These are phyloP conservation scores for Mucor saturninus DNA, from an alignment of 371 early-diverging fungal genomes.

Conservation along the genomic window DNA sequence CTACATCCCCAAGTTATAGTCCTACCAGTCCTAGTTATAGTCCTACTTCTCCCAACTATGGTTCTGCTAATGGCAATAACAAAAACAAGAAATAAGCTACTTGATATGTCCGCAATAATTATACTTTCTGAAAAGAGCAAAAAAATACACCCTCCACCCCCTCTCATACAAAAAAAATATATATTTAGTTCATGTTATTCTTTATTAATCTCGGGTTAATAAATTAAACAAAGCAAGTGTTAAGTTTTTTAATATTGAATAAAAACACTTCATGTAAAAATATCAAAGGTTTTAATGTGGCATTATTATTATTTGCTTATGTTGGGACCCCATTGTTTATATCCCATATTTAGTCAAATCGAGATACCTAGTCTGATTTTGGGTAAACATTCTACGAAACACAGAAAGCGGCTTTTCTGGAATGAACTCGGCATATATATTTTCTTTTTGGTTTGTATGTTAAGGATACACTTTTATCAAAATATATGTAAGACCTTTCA, in stretches of 20 bases:
- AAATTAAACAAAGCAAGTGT: constrained; percentile 1
- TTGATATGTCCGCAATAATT: too few relatives aligned
- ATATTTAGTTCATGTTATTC: constrained; percentile 1
- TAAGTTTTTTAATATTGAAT: not conserved
- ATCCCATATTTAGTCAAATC: too few relatives aligned
- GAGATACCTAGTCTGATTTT: too few relatives aligned
- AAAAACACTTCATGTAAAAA: constrained; percentile 8
- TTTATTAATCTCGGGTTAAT: not conserved
- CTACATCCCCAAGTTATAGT: constrained; percentile 64
- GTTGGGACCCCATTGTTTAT: too few relatives aligned
- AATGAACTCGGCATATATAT: too few relatives aligned
- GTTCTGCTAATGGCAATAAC: constrained; percentile 55
- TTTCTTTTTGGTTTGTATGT: too few relatives aligned
- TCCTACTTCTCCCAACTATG: constrained; percentile 86
- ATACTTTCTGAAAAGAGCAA: not conserved
- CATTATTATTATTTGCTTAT: too few relatives aligned
- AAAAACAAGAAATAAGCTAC: constrained; percentile 4
- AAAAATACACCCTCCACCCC: not conserved
- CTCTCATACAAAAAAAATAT: constrained; percentile 3
- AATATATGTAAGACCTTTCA: too few relatives aligned
- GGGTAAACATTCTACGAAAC: too few relatives aligned
- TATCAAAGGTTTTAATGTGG: not conserved
- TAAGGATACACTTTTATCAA: too few relatives aligned
- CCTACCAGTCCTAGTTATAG: constrained; percentile 71
- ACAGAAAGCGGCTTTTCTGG: too few relatives aligned